These are phyloP conservation scores for Xanthoconium separans DNA, from an alignment of 1,284 basidiomycete genomes.

Conservation along the genomic window DNA sequence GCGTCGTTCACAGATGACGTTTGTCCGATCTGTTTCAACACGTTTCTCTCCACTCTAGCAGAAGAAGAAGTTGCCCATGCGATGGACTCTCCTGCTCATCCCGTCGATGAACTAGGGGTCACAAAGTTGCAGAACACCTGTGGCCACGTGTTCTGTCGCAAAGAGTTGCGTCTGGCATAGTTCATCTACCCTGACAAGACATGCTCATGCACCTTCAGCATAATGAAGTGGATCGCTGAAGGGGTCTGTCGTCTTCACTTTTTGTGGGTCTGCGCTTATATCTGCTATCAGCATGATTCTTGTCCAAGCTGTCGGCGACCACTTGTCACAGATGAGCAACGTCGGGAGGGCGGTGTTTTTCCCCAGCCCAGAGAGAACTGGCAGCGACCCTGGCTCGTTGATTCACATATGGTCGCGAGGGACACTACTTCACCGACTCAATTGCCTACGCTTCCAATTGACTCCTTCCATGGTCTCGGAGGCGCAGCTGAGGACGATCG, in stretches of 20 bases:
- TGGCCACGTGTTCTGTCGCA: conserved; percentile 71
- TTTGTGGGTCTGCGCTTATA: conserved; percentile 9
- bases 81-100: conserved; percentile 73
- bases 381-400: conserved; percentile 26
- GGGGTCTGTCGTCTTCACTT: conserved; percentile 42
- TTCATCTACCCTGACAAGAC: conserved; percentile 5
- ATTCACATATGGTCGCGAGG: conserved; percentile 20
- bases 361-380: conserved; percentile 12
- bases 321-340: conserved; percentile 33
- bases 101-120: conserved; percentile 65
- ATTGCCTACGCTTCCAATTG: conserved; percentile 21
- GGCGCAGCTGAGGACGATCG: conserved; percentile 19
- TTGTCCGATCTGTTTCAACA: conserved; percentile 70
- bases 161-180: conserved; percentile 50
- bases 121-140: conserved; percentile 61
- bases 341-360: conserved; percentile 6
- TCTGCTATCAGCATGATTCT: conserved; percentile 48
- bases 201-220: conserved; percentile 39
- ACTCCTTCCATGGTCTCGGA: conserved; percentile 9
- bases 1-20: conserved; percentile 45
- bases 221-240: conserved; percentile 60
- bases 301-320: conserved; percentile 61
- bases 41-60: conserved; percentile 61
- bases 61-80: conserved; percentile 69
- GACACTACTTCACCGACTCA: conserved; percentile 12